Base-by-base conservation (phyloP, 495 filamentous ascomycete species). In the Talaromyces nanjingensis region DNA sequence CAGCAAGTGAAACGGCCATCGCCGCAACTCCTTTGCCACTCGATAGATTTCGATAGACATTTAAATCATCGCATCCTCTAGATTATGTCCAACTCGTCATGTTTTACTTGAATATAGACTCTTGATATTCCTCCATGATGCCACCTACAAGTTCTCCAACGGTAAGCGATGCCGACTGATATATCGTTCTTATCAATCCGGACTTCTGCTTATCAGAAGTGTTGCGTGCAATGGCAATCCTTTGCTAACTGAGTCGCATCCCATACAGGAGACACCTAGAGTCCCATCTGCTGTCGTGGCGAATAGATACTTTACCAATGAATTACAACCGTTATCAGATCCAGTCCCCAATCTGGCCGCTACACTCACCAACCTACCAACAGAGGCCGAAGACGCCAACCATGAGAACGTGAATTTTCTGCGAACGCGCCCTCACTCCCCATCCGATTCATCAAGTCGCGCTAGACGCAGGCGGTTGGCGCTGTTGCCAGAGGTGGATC, bases 401-500 rank as follows among this genome's bases (percentile, higher is more conserved):
- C 81, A 83, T 69, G 84, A 81, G 62, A 86, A 86, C 74, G 77
- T 87, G 61, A 82, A 73, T 71, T 86, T 86, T 65, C 72, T 87
- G 58, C 81, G 85, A 39, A 76, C 77, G 57, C 77, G 76, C 66
- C 67, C 70, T 65, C 74, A 64, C 64, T 77, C 63, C 56, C 70
- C 72, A 62, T 69, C 66, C 65, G 71, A 66, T 62, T 71, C 65
- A 58, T 75, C 69, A 3, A 56, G 53, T 55, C 73, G 74, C 58
- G 69, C 74, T 52, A 73, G 72, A 55, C 76, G 74, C 54, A 73
- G 76, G 25, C 73, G 73, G 33, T 73, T 74, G 63, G 70, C 72
- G 6, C 66, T 68, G n/a, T 59, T 66, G 6, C 63, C 70, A 0
- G 72, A 71, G 24, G 70, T 74, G n/a, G 73, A 75, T 29, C 65